phyloP scores from a whole-genome alignment of 352 stramenopile genomes.

The Globisporangium lucens region DNA sequence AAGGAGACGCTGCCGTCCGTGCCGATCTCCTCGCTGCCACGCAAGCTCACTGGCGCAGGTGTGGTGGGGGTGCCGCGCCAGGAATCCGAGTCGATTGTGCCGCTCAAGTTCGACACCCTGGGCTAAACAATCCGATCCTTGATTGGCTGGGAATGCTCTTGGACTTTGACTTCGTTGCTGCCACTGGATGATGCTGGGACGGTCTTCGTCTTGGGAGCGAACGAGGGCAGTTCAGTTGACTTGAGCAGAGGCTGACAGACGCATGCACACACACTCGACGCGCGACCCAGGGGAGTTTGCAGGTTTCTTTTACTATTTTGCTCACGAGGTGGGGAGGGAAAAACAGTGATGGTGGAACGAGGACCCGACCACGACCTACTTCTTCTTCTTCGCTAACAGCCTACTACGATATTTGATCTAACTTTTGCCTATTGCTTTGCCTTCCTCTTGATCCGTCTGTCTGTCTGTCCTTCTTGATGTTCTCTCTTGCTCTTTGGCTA shows the following conservation, averaged over 20 bases:
- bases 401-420: slow-evolving; percentile 7
- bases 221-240: background rate
- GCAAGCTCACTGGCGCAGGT: slow-evolving; percentile 12
- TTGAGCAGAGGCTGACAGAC: background rate
- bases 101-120: slow-evolving; percentile 9
- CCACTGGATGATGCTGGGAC: background rate
- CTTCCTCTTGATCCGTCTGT: background rate
- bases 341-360: background rate
- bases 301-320: slow-evolving; percentile 7
- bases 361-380: background rate
- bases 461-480: background rate
- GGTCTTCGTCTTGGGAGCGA: background rate
- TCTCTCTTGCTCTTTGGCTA: background rate
- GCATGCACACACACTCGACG: background rate
- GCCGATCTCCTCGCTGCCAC: slow-evolving; percentile 20
- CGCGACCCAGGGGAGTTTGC: background rate
- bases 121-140: background rate
- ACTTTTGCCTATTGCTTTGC: slow-evolving; percentile 1
- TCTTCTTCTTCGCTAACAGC: slow-evolving; percentile 6
- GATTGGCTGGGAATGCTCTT: background rate
- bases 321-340: background rate
- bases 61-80: background rate
- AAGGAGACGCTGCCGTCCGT: slow-evolving; percentile 20
- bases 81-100: slow-evolving; percentile 5
- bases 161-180: background rate